Percentiles rank a stretch among this genome's conserved stretches.
Conservation (phyloP, 768 basidiomycete genomes). For the Roridomyces roridus region DNA sequence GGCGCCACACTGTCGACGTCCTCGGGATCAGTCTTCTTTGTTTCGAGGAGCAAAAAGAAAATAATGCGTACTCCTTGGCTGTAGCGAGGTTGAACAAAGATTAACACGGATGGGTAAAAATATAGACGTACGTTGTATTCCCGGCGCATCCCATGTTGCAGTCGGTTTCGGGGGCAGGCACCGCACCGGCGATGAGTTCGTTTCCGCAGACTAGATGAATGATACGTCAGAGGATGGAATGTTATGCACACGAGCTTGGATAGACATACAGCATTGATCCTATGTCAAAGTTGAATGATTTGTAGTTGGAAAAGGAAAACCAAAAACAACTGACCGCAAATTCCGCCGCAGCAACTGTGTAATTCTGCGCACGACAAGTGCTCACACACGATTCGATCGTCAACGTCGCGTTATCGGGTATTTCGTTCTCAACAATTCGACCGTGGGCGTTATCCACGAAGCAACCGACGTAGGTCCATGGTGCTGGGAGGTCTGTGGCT, state of each 20-base stretch:
- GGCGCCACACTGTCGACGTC: constrained; percentile 70
- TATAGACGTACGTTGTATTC: constrained; percentile 59
- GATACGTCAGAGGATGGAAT: too few relatives aligned
- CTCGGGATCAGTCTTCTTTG: background rate
- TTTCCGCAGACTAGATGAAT: constrained; percentile 75
- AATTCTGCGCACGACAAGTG: constrained; percentile 60
- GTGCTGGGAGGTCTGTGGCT: constrained; percentile 57
- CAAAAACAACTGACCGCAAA: constrained; percentile 50
- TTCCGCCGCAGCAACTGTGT: constrained; percentile 74
- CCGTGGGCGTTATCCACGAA: constrained; percentile 78
- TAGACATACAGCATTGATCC: constrained; percentile 50
- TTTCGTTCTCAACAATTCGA: constrained; percentile 57
- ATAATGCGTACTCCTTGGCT: constrained; percentile 54
- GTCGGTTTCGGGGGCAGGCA: constrained; percentile 47
- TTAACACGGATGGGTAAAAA: background rate
- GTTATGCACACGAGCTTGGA: too few relatives aligned
- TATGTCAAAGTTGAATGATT: background rate
- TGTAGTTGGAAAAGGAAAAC: constrained; percentile 43
- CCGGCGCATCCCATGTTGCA: constrained; percentile 85
- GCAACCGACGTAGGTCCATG: constrained; percentile 69
- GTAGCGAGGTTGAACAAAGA: background rate
- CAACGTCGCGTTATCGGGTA: constrained; percentile 26
- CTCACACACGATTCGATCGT: constrained; percentile 72
- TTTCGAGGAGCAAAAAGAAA: background rate
- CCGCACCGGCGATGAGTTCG: constrained; percentile 66